Percentiles rank a stretch among this genome's conserved stretches.
These are phyloP conservation scores for Inonotus hispidus DNA, from an alignment of 1,284 basidiomycete species.

Conservation along the genomic window DNA sequence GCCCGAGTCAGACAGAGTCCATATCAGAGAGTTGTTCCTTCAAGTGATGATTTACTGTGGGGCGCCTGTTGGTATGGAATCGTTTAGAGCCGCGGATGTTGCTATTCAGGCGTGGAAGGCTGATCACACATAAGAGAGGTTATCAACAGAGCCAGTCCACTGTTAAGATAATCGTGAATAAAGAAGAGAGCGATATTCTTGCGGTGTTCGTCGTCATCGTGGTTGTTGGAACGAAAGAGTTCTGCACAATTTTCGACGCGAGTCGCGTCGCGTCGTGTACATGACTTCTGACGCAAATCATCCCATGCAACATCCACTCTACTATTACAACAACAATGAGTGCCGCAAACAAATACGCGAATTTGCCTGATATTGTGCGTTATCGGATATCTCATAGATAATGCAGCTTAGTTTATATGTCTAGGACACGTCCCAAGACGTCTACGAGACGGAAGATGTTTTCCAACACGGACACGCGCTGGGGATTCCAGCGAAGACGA, in stretches of 20 bases:
- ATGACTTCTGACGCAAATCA: background rate
- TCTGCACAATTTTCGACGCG: background rate
- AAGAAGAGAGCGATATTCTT: background rate
- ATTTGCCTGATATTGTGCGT: slow-evolving; percentile 85
- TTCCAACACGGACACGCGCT: slow-evolving; percentile 45
- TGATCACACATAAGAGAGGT: slow-evolving; percentile 1
- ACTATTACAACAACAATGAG: slow-evolving; percentile 47
- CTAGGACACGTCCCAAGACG: slow-evolving; percentile 85
- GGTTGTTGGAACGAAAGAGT: too few relatives aligned
- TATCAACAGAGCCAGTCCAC: background rate
- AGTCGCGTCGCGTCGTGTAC: background rate
- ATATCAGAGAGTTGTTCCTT: slow-evolving; percentile 12
- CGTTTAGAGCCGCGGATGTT: slow-evolving; percentile 16
- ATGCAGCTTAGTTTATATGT: slow-evolving; percentile 1
- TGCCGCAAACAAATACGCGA: slow-evolving; percentile 72
- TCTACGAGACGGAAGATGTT: slow-evolving; percentile 88
- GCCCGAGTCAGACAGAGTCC: background rate
- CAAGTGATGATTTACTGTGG: slow-evolving; percentile 18
- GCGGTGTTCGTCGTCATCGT: background rate
- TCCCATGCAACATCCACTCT: background rate
- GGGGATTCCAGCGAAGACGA: slow-evolving; percentile 67
- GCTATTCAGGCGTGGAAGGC: slow-evolving; percentile 18
- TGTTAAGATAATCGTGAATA: background rate
- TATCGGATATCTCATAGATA: background rate
- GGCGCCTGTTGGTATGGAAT: slow-evolving; percentile 15